These are phyloP conservation scores for Rhodotorula kratochvilovae DNA, from an alignment of 768 basidiomycete species.

Conservation along the genomic window DNA sequence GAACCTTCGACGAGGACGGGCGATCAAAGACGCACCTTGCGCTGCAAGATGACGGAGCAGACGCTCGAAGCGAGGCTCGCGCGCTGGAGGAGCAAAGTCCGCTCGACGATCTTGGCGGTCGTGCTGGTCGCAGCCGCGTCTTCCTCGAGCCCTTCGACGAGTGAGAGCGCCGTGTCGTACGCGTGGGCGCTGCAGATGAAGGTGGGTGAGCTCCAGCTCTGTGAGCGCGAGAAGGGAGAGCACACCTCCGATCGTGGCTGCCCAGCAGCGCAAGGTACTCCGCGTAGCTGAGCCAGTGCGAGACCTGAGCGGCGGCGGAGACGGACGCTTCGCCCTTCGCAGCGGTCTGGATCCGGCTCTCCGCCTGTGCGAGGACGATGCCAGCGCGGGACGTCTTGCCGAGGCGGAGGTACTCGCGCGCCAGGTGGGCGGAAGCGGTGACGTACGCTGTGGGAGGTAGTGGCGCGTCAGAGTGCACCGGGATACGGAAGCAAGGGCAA, in stretches of 20 bases:
- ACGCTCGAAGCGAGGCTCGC: slow-evolving; percentile 68
- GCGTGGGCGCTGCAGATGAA: slow-evolving; percentile 15
- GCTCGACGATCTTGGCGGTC: slow-evolving; percentile 57
- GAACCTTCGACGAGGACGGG: slow-evolving; percentile 58
- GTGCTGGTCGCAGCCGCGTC: slow-evolving; percentile 54
- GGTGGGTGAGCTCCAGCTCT: slow-evolving; percentile 48
- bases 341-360: slow-evolving; percentile 50
- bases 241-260: slow-evolving; percentile 60
- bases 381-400: slow-evolving; percentile 69
- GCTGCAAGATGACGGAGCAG: slow-evolving; percentile 64
- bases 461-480: too few species aligned
- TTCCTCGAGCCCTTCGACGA: slow-evolving; percentile 52
- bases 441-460: slow-evolving; percentile 56
- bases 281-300: slow-evolving; percentile 63
- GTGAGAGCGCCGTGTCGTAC: slow-evolving; percentile 36
- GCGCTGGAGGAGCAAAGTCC: slow-evolving; percentile 61
- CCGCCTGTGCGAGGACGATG: slow-evolving; percentile 60
- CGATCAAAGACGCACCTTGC: slow-evolving; percentile 54
- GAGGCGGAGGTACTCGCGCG: slow-evolving; percentile 70
- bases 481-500: background rate
- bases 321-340: slow-evolving; percentile 47
- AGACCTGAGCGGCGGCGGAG: slow-evolving; percentile 56
- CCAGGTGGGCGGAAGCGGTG: slow-evolving; percentile 63
- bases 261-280: slow-evolving; percentile 62
- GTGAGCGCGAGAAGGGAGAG: background rate